Evolutionary conservation across 2,329 filamentous ascomycete species (phyloP), one percentile per base, ranked within the genome.

Genomic region (Calonectria hongkongensis): DNA sequence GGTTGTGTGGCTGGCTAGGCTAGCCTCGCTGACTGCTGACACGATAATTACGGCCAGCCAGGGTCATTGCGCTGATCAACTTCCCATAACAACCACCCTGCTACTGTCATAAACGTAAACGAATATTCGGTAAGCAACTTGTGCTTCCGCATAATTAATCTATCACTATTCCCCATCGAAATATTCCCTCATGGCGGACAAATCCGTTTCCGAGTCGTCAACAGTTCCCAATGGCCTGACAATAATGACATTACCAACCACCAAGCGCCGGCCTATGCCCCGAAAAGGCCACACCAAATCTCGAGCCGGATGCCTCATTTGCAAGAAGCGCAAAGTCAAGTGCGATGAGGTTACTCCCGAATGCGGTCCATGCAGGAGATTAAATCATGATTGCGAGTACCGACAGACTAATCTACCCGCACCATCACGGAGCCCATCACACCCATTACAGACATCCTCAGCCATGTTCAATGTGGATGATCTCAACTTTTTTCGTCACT

Each of bases 401-500:
- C 74, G 71, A 3, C 75, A 74, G 15, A 70, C 63, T 12, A 48
- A 2, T 28, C 43, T 27, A 15, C 21, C 70, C 1, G 47, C 58
- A 12, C 47, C 63, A n/a, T 51, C 71, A 13, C 47, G 36, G 13
- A 54, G 27, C 4, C 48, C 78, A 56, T 70, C 72, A n/a, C 71
- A 70, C 15, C 69, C 70, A 45, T 72, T 79, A 12, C 72, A 76
- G 43, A 72, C 78, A 18, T 75, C 78, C 2, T 76, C 79, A 1
- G 64, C 67, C 3, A 76, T 77, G 28, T 89, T 88, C 72, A 83
- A 82, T 41, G 76, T 83, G 18, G 80, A 86, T 41, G 88, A 90
- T 69, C 83, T 90, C 79, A 83, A 86, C 25, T 88, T 89, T 79
- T 89, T 89, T 74, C 87, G 89, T 65, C 88, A 90, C 74, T 90